A percentile compares a stretch with the other conserved stretches of the same genome.
These are phyloP conservation scores for Acer yangbiense DNA, from an alignment of 345 rosid species.

Conservation along the genomic window DNA sequence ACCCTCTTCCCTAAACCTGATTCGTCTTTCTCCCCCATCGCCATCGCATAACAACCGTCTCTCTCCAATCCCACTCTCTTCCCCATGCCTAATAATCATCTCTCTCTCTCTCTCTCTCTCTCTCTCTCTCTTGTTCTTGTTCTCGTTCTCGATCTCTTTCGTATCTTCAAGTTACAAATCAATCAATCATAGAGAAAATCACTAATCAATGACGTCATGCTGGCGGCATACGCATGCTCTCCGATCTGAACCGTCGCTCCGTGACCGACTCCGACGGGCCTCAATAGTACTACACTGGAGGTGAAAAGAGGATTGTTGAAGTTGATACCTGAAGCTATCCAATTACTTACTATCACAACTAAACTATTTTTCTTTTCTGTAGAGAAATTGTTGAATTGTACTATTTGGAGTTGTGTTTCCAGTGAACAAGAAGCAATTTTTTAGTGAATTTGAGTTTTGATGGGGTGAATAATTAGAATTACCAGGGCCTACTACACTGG, in stretches of 20 bases:
- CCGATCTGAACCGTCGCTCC: slow-evolving; percentile 77
- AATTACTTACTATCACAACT: too few relatives aligned
- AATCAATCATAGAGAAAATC: too few relatives aligned
- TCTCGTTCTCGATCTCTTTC: background rate
- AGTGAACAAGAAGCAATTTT: background rate
- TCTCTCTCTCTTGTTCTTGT: too few relatives aligned
- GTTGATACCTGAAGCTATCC: too few relatives aligned
- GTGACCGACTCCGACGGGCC: slow-evolving; percentile 76
- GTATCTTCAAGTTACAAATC: slow-evolving; percentile 28
- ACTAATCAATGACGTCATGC: slow-evolving; percentile 16
- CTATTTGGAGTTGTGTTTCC: background rate
- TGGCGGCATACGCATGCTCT: slow-evolving; percentile 74
- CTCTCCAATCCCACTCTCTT: too few relatives aligned
- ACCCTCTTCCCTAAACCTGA: too few relatives aligned
- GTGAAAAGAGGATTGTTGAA: slow-evolving; percentile 70
- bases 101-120: too few relatives aligned
- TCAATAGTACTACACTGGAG: slow-evolving; percentile 89
- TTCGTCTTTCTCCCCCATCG: too few relatives aligned
- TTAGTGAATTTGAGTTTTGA: too few relatives aligned
- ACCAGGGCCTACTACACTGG: too few relatives aligned
- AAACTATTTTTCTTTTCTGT: background rate
- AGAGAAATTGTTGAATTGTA: background rate
- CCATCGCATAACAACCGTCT: too few relatives aligned
- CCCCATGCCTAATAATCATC: background rate
- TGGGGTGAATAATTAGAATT: too few relatives aligned